Evolutionary conservation across 345 rosid species (phyloP), one percentile per base, ranked within the genome.

Genomic region (Acer campestre): DNA sequence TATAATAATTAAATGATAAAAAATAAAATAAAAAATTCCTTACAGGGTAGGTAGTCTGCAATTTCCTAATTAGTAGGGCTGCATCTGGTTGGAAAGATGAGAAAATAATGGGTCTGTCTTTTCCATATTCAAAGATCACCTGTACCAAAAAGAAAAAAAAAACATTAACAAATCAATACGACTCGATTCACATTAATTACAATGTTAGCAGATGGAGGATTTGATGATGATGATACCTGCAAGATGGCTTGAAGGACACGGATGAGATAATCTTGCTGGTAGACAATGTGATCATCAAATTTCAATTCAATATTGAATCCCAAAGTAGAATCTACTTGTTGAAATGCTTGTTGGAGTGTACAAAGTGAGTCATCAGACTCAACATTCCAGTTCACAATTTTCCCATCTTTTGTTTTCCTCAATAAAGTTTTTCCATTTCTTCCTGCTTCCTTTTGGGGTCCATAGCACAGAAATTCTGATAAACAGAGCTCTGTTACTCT

Each of bases 1-100:
- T 46, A 10, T 1, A 2, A 12, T 8, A 42, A 10, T 46, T 46
- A 46, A 46, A 46, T 46, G 49, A 10, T 46, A 10, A 46, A 46
- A 11, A 9, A n/a, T n/a, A n/a, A n/a, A n/a, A n/a, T n/a, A n/a
- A n/a, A 46, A 59, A 72, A 22, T 25, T 44, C 49, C 93, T 83
- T 82, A 94, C 99, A 35, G 99, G 99, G 81, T 94, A 92, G 9
- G 75, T 75, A 82, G 53, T 83, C 83, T 96, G 99, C 31, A 94
- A 76, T 77, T 92, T 89, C 80, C 89, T 82, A 62, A 92, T 53
- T 10, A 94, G 91, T 44, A 85, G 62, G 6, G 95, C 98, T 1
- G 98, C 98, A 78, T 94, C 98, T 3, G 99, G 99, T 10, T 96
- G 98, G 82, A 96, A 96, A 20, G 88, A 84, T 48, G 99, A 96